Percentiles rank a stretch among this genome's conserved stretches.
These are phyloP conservation scores for Pezicula rhizophila DNA, from an alignment of 2,329 filamentous ascomycete genomes.

Conservation along the genomic window DNA sequence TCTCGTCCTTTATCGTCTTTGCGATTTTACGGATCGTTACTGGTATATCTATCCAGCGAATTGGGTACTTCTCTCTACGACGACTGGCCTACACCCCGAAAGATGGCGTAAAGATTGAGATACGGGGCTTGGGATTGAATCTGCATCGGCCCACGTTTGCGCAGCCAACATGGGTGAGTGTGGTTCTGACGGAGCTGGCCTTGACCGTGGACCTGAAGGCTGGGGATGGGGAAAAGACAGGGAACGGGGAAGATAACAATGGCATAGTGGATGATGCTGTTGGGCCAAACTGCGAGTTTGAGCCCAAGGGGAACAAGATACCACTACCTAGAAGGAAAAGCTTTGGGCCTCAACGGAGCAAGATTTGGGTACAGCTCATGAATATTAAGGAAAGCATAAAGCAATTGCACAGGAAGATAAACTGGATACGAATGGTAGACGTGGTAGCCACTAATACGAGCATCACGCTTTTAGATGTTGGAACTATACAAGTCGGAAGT, in stretches of 20 bases:
- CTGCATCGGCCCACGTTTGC: constrained; percentile 93
- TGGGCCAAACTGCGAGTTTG: constrained; percentile 12
- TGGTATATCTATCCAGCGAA: constrained; percentile 89
- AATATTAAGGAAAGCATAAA: constrained; percentile 81
- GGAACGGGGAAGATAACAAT: constrained; percentile 17
- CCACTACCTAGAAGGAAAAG: constrained; percentile 18
- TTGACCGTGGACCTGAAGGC: constrained; percentile 74
- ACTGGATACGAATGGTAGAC: constrained; percentile 86
- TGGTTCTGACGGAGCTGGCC: constrained; percentile 79
- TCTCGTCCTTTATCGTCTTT: constrained; percentile 88
- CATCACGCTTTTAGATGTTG: constrained; percentile 72
- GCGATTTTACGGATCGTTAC: constrained; percentile 88
- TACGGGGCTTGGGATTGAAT: constrained; percentile 80
- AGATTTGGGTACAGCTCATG: constrained; percentile 76
- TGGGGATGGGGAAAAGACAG: constrained; percentile 37
- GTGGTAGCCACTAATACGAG: constrained; percentile 77
- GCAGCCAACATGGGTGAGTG: constrained; percentile 91
- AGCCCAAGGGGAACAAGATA: constrained; percentile 12
- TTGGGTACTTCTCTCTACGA: constrained; percentile 87
- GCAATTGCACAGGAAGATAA: constrained; percentile 75
- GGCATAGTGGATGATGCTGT: constrained; percentile 21
- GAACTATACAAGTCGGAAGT: constrained; percentile 76
- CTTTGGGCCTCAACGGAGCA: constrained; percentile 44
- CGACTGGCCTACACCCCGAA: constrained; percentile 83
- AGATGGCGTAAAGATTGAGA: constrained; percentile 84